Percentiles rank a stretch among this genome's conserved stretches.
Conservation (phyloP, 169 alveolate species). For the Theileria parva region DNA sequence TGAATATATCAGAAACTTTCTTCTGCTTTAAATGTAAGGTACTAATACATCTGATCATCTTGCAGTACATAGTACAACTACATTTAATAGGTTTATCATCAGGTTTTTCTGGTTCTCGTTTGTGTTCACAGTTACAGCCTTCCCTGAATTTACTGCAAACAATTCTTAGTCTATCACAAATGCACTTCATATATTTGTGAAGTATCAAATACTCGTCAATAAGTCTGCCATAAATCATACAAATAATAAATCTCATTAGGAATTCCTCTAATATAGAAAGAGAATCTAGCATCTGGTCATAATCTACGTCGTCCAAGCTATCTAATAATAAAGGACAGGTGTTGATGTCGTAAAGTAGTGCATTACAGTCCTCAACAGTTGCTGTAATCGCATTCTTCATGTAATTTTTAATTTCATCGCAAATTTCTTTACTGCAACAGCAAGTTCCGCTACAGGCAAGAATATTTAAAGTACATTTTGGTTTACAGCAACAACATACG, state of each 20-base stretch:
- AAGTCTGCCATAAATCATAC: conserved; percentile 5
- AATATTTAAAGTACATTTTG: not conserved
- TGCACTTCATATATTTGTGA: conserved; percentile 11
- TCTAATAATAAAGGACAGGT: not conserved
- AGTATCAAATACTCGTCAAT: conserved; percentile 7
- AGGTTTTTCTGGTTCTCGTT: not conserved
- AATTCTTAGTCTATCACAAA: not conserved
- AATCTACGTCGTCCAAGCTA: not conserved
- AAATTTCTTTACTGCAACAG: not conserved
- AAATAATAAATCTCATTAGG: not conserved
- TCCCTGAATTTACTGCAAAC: not conserved
- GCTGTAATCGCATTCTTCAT: not conserved
- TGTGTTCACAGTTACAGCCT: not conserved
- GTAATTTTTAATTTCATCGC: not conserved
- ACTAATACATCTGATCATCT: not conserved
- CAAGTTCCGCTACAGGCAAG: not conserved
- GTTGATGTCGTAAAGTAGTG: conserved; percentile 7
- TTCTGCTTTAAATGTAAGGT: not conserved
- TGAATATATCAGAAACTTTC: not conserved
- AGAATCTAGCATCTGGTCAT: not conserved
- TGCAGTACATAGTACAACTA: conserved; percentile 2
- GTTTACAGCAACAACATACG: not conserved
- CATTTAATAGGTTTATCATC: conserved; percentile 12
- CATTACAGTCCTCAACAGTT: conserved; percentile 9
- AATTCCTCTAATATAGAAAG: not conserved